Evolutionary conservation across 192 early-diverging fungal genomes (phyloP).

Genomic region (Coemansia sp.): DNA sequence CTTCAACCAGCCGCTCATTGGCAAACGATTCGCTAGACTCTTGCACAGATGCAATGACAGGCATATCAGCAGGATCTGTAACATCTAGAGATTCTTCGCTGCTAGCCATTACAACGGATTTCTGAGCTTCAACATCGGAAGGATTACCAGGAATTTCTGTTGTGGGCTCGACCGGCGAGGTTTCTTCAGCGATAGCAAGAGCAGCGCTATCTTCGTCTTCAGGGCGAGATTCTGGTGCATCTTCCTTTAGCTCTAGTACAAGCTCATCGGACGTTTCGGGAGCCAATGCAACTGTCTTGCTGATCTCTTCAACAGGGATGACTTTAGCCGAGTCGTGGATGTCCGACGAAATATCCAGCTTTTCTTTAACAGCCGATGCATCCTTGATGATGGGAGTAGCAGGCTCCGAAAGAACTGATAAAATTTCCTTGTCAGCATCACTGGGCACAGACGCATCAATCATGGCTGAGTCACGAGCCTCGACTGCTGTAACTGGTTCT

Average conservation of each 20-base stretch:
- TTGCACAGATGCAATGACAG: background rate
- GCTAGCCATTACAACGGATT: background rate
- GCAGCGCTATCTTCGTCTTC: background rate
- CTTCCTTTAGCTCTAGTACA: background rate
- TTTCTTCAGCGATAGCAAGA: background rate
- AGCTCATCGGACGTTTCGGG: background rate
- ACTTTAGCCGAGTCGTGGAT: background rate
- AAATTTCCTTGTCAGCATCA: background rate
- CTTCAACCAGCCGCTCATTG: background rate
- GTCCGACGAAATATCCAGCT: background rate
- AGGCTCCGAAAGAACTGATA: background rate
- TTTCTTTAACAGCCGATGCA: background rate
- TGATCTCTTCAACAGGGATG: too few species aligned
- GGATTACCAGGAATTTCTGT: background rate
- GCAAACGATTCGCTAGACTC: background rate
- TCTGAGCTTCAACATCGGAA: background rate
- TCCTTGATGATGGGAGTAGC: background rate
- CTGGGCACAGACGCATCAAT: background rate
- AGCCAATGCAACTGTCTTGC: too few species aligned
- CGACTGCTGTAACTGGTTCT: conserved; percentile 3
- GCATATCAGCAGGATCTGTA: background rate
- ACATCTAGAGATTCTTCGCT: background rate
- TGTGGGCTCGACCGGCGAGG: background rate
- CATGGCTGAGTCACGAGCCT: background rate
- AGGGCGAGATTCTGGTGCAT: background rate